Evolutionary conservation across 2,329 filamentous ascomycete genomes (phyloP).

Genomic region (Ophiosphaerella narmari): DNA sequence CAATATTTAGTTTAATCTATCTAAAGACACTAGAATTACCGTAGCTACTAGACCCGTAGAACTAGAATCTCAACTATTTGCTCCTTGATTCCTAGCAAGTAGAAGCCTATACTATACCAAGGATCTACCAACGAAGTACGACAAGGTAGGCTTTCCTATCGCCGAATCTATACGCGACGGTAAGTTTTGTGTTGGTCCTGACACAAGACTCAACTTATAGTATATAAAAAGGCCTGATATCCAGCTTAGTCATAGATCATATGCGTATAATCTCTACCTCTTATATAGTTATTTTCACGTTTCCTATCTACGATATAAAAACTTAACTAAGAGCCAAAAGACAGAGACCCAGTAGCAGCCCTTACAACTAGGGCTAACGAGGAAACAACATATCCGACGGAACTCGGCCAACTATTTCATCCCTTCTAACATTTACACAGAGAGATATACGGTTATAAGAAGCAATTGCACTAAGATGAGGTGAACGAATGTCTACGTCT

Average conservation of each 20-base stretch:
- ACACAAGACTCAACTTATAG: slow-evolving; percentile 34
- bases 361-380: slow-evolving; percentile 28
- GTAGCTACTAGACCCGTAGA: slow-evolving; percentile 34
- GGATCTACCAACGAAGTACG: slow-evolving; percentile 11
- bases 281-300: no score
- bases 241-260: slow-evolving; percentile 35
- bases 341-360: slow-evolving; percentile 22
- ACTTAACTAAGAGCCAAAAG: slow-evolving; percentile 19
- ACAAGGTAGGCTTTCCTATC: slow-evolving; percentile 19
- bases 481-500: slow-evolving; percentile 22
- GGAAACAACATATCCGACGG: no score
- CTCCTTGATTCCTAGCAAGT: slow-evolving; percentile 33
- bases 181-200: slow-evolving; percentile 38
- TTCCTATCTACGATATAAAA: slow-evolving; percentile 8
- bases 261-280: slow-evolving; percentile 25
- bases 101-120: slow-evolving; percentile 39
- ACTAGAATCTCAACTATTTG: slow-evolving; percentile 32
- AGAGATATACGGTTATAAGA: no score
- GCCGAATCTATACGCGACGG: slow-evolving; percentile 4
- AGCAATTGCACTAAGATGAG: slow-evolving; percentile 9
- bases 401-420: slow-evolving; percentile 9
- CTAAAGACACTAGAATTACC: slow-evolving; percentile 23
- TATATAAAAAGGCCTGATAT: slow-evolving; percentile 32
- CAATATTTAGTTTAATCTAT: slow-evolving; percentile 38
- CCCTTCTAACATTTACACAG: no score